A percentile compares a stretch with the other conserved stretches of the same genome.
Evolutionary conservation across 2,329 filamentous ascomycete species (phyloP).

Genomic region (Onygenales sp.): DNA sequence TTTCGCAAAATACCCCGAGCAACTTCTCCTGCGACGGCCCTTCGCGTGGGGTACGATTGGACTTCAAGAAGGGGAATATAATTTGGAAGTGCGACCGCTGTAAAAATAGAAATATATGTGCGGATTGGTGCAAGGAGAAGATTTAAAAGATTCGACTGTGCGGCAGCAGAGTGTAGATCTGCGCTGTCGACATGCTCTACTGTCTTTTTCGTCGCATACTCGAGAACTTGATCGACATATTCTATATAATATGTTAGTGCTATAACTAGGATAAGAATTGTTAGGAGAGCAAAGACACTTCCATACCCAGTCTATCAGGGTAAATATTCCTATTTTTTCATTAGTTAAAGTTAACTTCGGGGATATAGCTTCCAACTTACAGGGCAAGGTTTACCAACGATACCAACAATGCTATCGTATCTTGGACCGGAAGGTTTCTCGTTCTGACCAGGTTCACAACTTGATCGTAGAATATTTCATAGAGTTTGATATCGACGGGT

Average conservation of each 20-base stretch:
- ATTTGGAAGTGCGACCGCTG: conserved; percentile 83
- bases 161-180: conserved; percentile 80
- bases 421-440: conserved; percentile 83
- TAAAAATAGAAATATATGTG: conserved; percentile 88
- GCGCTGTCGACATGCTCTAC: conserved; percentile 84
- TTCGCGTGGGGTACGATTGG: conserved; percentile 84
- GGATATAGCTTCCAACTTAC: conserved; percentile 26
- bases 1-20: conserved; percentile 73
- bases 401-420: conserved; percentile 88
- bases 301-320: conserved; percentile 58
- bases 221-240: conserved; percentile 89
- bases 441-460: conserved; percentile 88
- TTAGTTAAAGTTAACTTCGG: conserved; percentile 3
- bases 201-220: conserved; percentile 79
- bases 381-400: conserved; percentile 87
- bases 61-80: conserved; percentile 84
- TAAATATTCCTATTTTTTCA: conserved; percentile 65
- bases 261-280: background rate
- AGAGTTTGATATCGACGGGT: conserved; percentile 67
- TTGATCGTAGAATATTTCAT: conserved; percentile 95
- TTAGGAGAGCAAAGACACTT: background rate
- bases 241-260: conserved; percentile 38
- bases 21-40: conserved; percentile 84
- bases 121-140: conserved; percentile 86
- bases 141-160: conserved; percentile 80